Conservation (phyloP, 2,329 filamentous ascomycete genomes). For the Colletotrichum lentis region DNA sequence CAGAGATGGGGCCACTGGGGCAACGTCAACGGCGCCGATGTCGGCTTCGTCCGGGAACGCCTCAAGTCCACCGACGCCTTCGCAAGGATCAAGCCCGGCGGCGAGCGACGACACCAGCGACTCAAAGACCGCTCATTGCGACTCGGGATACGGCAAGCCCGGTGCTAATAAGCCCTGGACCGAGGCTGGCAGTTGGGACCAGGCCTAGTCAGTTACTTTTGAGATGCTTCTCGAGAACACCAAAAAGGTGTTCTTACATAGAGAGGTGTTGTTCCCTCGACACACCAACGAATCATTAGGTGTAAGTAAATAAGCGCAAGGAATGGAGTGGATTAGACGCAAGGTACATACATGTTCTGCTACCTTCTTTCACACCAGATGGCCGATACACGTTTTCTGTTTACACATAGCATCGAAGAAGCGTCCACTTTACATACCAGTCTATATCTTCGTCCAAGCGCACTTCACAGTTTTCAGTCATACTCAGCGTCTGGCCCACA, state of each 20-base stretch:
- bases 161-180: constrained; percentile 59
- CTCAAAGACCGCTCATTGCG: constrained; percentile 47
- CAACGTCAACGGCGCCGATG: constrained; percentile 68
- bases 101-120: constrained; percentile 54
- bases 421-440: too few relatives aligned
- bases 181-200: constrained; percentile 59
- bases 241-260: constrained; percentile 32
- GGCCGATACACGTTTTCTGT: background rate
- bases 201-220: constrained; percentile 38
- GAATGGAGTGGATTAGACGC: background rate
- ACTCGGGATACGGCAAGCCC: constrained; percentile 50
- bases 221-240: constrained; percentile 42
- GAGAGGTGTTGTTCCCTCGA: background rate
- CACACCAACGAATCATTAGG: background rate
- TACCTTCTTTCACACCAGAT: background rate
- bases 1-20: constrained; percentile 64
- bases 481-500: too few relatives aligned
- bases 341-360: background rate
- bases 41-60: constrained; percentile 65
- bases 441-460: too few relatives aligned
- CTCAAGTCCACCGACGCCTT: constrained; percentile 67
- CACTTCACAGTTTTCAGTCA: too few relatives aligned
- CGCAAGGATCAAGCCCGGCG: constrained; percentile 73
- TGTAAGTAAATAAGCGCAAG: too few relatives aligned
- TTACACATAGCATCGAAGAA: background rate